Evolutionary conservation across 192 early-diverging fungal species (phyloP).

Genomic region (Podila minutissima): DNA sequence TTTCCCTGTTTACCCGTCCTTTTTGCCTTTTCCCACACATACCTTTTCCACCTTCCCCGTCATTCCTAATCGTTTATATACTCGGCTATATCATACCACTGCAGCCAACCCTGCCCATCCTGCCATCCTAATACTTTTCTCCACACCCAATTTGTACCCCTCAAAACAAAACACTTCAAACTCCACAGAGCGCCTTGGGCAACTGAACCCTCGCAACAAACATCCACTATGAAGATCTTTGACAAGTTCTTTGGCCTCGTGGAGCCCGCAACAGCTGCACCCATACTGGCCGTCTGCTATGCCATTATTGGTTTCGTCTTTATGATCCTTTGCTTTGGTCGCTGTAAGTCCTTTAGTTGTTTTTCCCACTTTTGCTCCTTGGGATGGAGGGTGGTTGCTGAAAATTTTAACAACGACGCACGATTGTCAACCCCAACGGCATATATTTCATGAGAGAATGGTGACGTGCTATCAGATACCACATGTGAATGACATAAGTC

Average conservation of each 20-base stretch:
- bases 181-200: not conserved
- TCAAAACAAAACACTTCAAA: not conserved
- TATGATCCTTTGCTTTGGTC: slow-evolving; percentile 39
- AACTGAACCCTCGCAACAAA: not conserved
- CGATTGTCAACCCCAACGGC: too few relatives aligned
- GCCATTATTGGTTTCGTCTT: slow-evolving; percentile 25
- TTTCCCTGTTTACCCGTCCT: not conserved
- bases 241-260: slow-evolving; percentile 39
- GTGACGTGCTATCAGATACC: too few relatives aligned
- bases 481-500: too few relatives aligned
- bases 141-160: too few relatives aligned
- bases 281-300: slow-evolving; percentile 15
- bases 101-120: too few relatives aligned
- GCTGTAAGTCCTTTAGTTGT: slow-evolving; percentile 18
- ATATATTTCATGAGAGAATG: too few relatives aligned
- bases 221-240: slow-evolving; percentile 14
- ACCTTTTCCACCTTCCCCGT: not conserved
- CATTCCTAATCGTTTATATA: not conserved
- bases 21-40: not conserved
- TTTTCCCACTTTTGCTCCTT: too few relatives aligned
- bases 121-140: too few relatives aligned
- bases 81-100: too few relatives aligned
- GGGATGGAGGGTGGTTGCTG: too few relatives aligned
- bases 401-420: too few relatives aligned
- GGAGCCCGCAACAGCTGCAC: slow-evolving; percentile 4